These are phyloP conservation scores for Leccinum disarticulatum DNA, from an alignment of 768 basidiomycete genomes.

Conservation along the genomic window DNA sequence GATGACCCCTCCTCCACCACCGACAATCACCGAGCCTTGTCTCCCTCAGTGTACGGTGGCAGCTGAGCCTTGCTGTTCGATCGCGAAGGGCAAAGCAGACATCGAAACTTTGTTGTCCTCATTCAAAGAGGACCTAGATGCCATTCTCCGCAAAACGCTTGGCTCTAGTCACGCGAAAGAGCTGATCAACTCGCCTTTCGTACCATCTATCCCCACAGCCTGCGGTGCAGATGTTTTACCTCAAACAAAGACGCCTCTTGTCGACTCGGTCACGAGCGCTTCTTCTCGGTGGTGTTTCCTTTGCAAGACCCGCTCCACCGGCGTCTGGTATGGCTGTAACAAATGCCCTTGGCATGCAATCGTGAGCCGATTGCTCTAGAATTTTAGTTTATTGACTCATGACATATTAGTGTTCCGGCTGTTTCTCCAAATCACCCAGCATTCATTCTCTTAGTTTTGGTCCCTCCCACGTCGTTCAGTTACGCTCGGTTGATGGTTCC, in stretches of 20 bases:
- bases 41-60: background rate
- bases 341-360: conserved; percentile 34
- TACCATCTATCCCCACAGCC: background rate
- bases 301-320: conserved; percentile 25
- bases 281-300: conserved; percentile 31
- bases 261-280: background rate
- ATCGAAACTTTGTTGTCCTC: conserved; percentile 44
- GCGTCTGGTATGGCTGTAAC: conserved; percentile 32
- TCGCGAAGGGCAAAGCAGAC: conserved; percentile 48
- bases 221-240: background rate
- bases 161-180: conserved; percentile 17
- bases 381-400: conserved; percentile 6
- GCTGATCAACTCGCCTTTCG: background rate
- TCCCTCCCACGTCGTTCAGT: conserved; percentile 30
- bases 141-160: conserved; percentile 40
- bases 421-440: conserved; percentile 29
- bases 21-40: background rate
- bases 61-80: conserved; percentile 40
- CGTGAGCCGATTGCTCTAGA: conserved; percentile 20
- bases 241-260: background rate
- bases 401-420: conserved; percentile 23
- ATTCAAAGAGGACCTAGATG: conserved; percentile 58
- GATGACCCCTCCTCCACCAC: conserved; percentile 1
- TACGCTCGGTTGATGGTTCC: conserved; percentile 2
- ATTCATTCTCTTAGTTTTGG: conserved; percentile 34